Base-by-base conservation (phyloP, 306 rosid species). In the Vicia villosa region DNA sequence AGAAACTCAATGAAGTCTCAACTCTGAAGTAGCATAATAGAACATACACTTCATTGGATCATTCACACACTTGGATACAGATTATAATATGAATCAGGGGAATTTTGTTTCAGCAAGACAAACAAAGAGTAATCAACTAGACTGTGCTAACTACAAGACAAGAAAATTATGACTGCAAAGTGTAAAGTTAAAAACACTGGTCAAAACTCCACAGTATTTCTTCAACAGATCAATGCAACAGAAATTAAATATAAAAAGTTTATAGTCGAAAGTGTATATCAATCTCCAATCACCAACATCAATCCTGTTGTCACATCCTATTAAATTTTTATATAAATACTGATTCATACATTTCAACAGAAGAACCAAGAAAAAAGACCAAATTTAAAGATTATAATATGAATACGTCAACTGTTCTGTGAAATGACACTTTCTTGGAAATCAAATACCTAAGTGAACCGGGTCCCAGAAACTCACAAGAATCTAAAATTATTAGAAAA, bases 61-160 rank as follows among this genome's bases (percentile, higher is more conserved):
- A 59, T 17, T 45, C 32, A 66, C 54, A 59, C 28, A 60, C 28
- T 6, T 58, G 60, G 30, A 34, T 36, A 63, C 47, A 45, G 20
- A 51, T 50, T 50, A 69, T 40, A 49, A 43, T 41, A 64, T 52
- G 59, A 58, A 66, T 10, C 16, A 49, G n/a, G 15, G 11, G 20
- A 26, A 5, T 34, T 38, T 74, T 10, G 45, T 37, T 54, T 65
- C 68, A 70, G 63, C 63, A 63, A 38, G 55, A 40, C 70, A 69
- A 59, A 66, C 43, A 58, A 36, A 72, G 30, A 71, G 17, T 38
- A 28, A 10, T 72, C 15, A 50, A 54, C 77, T 16, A 55, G 40
- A 37, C 63, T 56, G 4, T 1, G 38, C 62, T 10, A 77, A 77
- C 50, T 51, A 56, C 5, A 37, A 66, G 69, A 47, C 63, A 26